These are phyloP conservation scores for Gilbertella persicaria DNA, from an alignment of 371 early-diverging fungal genomes.

Conservation along the genomic window DNA sequence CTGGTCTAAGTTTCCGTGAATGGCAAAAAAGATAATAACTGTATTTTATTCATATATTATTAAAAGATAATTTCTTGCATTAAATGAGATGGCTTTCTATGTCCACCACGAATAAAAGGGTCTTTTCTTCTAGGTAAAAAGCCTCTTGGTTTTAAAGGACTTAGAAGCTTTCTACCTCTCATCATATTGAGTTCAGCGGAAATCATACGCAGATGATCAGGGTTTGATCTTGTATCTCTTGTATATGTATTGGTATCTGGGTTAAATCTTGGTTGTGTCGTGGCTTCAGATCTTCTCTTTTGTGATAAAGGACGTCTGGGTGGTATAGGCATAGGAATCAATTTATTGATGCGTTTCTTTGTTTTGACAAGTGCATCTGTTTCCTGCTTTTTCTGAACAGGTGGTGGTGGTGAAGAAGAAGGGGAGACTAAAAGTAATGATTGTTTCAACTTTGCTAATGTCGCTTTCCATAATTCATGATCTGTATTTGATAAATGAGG, in stretches of 20 bases:
- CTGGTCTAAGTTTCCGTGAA: too few species aligned
- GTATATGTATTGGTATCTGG: slow-evolving; percentile 53
- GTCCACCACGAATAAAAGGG: slow-evolving; percentile 38
- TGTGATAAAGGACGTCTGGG: slow-evolving; percentile 35
- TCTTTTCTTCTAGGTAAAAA: slow-evolving; percentile 61
- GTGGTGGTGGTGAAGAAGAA: slow-evolving; percentile 11
- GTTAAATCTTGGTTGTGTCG: slow-evolving; percentile 53
- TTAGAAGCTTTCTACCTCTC: slow-evolving; percentile 52
- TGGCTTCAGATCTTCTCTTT: slow-evolving; percentile 50
- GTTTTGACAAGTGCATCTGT: slow-evolving; percentile 11
- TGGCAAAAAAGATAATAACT: too few species aligned
- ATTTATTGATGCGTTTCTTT: slow-evolving; percentile 7
- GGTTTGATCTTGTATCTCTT: slow-evolving; percentile 62
- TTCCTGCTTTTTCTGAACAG: neutral
- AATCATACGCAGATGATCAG: slow-evolving; percentile 64
- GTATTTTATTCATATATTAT: too few species aligned
- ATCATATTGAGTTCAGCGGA: slow-evolving; percentile 64
- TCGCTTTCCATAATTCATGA: slow-evolving; percentile 25
- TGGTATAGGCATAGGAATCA: slow-evolving; percentile 52
- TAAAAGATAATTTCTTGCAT: slow-evolving; percentile 10
- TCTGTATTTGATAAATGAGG: slow-evolving; percentile 25
- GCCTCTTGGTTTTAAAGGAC: slow-evolving; percentile 62
- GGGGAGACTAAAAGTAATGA: slow-evolving; percentile 13
- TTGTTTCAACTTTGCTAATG: slow-evolving; percentile 19
- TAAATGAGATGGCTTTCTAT: slow-evolving; percentile 33